These are phyloP conservation scores for Hyphopichia wangnamkhiaoensis DNA, from an alignment of 1,139 yeast species.

Conservation along the genomic window DNA sequence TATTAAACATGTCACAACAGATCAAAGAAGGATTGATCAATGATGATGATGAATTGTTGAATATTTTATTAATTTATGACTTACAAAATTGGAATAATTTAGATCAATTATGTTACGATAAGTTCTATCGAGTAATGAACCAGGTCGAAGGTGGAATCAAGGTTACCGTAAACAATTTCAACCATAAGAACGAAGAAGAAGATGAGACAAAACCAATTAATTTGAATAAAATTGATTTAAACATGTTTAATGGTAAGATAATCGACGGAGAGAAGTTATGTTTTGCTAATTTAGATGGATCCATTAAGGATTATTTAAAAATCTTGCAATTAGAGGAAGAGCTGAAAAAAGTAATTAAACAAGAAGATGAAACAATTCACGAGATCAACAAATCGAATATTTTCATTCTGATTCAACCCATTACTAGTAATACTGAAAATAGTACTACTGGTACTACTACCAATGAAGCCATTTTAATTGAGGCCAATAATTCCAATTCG, in stretches of 20 bases:
- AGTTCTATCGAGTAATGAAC: slow-evolving; percentile 79
- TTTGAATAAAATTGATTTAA: slow-evolving; percentile 47
- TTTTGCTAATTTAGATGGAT: slow-evolving; percentile 79
- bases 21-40: slow-evolving; percentile 65
- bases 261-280: slow-evolving; percentile 90
- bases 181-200: slow-evolving; percentile 35
- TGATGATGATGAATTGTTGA: slow-evolving; percentile 58
- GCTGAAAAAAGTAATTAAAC: slow-evolving; percentile 19
- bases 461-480: slow-evolving; percentile 42
- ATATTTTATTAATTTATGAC: slow-evolving; percentile 68
- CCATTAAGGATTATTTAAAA: slow-evolving; percentile 50
- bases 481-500: slow-evolving; percentile 34
- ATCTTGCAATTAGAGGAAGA: slow-evolving; percentile 17
- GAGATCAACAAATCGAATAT: slow-evolving; percentile 57
- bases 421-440: slow-evolving; percentile 28
- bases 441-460: slow-evolving; percentile 22
- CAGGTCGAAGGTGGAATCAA: slow-evolving; percentile 91
- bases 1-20: slow-evolving; percentile 41
- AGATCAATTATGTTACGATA: slow-evolving; percentile 62
- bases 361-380: slow-evolving; percentile 20
- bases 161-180: slow-evolving; percentile 54
- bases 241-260: slow-evolving; percentile 72
- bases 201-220: slow-evolving; percentile 4
- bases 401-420: slow-evolving; percentile 80
- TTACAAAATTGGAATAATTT: slow-evolving; percentile 68